phyloP scores from a whole-genome alignment of 805 yeast genomes.

The Scheffersomyces amazonensis region DNA sequence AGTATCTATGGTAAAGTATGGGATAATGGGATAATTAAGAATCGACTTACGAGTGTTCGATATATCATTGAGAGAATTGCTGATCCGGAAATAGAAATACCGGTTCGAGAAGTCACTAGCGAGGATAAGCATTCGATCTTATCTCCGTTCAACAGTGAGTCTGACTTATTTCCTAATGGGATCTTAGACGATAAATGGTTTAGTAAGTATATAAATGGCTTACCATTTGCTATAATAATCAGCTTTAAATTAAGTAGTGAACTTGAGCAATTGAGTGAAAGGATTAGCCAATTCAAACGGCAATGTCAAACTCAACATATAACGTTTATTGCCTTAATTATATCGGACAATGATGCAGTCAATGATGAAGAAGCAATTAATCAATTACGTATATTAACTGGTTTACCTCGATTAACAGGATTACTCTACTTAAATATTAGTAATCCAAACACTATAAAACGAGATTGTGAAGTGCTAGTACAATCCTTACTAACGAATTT shows the following conservation, averaged over 20 bases:
- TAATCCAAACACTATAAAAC: slow-evolving; percentile 9
- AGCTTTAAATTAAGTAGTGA: slow-evolving; percentile 4
- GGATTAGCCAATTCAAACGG: slow-evolving; percentile 13
- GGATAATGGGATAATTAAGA: slow-evolving; percentile 37
- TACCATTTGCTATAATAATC: slow-evolving; percentile 33
- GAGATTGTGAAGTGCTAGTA: slow-evolving; percentile 30
- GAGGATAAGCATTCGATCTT: slow-evolving; percentile 20
- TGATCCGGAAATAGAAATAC: slow-evolving; percentile 4
- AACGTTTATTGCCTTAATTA: slow-evolving; percentile 22
- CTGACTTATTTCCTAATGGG: slow-evolving; percentile 26
- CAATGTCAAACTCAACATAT: slow-evolving; percentile 9
- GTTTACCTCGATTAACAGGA: slow-evolving; percentile 28
- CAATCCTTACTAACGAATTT: slow-evolving; percentile 27
- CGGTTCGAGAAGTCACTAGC: neutral
- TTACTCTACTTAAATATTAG: slow-evolving; percentile 18
- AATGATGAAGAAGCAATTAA: slow-evolving; percentile 17
- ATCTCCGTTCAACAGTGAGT: slow-evolving; percentile 36
- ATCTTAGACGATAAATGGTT: slow-evolving; percentile 34
- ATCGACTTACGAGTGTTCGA: slow-evolving; percentile 31
- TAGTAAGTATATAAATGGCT: slow-evolving; percentile 23
- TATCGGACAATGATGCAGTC: slow-evolving; percentile 12
- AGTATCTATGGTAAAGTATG: slow-evolving; percentile 21
- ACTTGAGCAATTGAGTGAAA: slow-evolving; percentile 6
- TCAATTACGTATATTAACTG: slow-evolving; percentile 23
- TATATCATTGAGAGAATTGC: slow-evolving; percentile 18